Evolutionary conservation across 2,329 filamentous ascomycete genomes (phyloP).

Genomic region (Monilinia aucupariae): DNA sequence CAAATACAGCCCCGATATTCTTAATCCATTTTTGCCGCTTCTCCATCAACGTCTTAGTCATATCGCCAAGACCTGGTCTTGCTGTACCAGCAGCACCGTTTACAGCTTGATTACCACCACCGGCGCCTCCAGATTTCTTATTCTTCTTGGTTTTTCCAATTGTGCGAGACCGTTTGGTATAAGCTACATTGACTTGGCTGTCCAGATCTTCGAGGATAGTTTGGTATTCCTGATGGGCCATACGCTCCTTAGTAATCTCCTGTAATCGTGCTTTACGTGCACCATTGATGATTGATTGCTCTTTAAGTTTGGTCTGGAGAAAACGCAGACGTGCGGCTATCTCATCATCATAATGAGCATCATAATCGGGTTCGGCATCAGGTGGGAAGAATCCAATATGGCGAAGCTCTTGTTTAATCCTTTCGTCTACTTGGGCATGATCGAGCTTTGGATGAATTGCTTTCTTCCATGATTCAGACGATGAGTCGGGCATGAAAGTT

Average conservation of each 20-base stretch:
- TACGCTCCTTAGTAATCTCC: slow-evolving; percentile 82
- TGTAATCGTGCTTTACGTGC: slow-evolving; percentile 82
- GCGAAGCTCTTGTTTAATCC: slow-evolving; percentile 82
- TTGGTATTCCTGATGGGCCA: slow-evolving; percentile 94
- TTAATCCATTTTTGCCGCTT: slow-evolving; percentile 83
- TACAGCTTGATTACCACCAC: slow-evolving; percentile 61
- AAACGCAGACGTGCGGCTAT: slow-evolving; percentile 83
- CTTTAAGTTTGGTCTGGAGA: slow-evolving; percentile 74
- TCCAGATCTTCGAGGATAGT: slow-evolving; percentile 97
- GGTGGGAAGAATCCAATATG: slow-evolving; percentile 81
- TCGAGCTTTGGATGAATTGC: slow-evolving; percentile 71
- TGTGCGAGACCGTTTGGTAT: slow-evolving; percentile 89
- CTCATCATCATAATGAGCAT: slow-evolving; percentile 88
- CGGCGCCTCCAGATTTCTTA: slow-evolving; percentile 70
- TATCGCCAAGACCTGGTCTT: slow-evolving; percentile 80
- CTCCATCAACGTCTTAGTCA: slow-evolving; percentile 89
- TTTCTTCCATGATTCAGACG: slow-evolving; percentile 72
- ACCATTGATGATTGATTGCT: slow-evolving; percentile 81
- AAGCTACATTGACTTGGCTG: slow-evolving; percentile 88
- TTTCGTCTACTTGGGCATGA: slow-evolving; percentile 81
- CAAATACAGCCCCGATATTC: slow-evolving; percentile 84
- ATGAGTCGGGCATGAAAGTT: slow-evolving; percentile 72
- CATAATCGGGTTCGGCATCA: slow-evolving; percentile 69
- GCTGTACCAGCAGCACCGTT: slow-evolving; percentile 55
- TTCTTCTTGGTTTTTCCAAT: slow-evolving; percentile 93